Conservation (phyloP, 1,284 basidiomycete species). For the Puccinia polysora region DNA sequence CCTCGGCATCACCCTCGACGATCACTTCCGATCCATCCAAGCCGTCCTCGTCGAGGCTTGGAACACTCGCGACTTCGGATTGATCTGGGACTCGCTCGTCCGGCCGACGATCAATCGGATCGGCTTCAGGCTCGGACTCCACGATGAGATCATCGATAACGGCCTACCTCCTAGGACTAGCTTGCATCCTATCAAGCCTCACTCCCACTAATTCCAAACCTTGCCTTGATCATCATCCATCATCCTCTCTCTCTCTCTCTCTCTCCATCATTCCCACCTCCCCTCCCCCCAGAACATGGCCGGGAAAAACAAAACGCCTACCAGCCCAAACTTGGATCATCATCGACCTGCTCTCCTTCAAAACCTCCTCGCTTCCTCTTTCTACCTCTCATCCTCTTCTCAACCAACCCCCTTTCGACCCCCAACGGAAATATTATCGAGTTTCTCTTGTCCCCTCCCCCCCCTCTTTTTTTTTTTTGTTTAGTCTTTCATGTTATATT, state of each 20-base stretch:
- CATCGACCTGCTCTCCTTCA: too few relatives aligned
- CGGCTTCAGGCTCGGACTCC: slow-evolving; percentile 11
- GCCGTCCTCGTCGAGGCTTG: slow-evolving; percentile 28
- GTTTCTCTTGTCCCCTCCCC: too few relatives aligned
- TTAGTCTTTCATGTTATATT: too few relatives aligned
- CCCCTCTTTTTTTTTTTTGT: too few relatives aligned
- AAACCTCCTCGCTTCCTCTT: too few relatives aligned
- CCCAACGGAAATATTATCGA: too few relatives aligned
- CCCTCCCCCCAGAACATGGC: background rate
- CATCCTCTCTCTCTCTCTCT: background rate
- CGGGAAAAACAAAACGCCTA: too few relatives aligned
- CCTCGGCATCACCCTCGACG: background rate
- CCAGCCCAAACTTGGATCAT: too few relatives aligned
- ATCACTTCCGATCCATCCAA: background rate
- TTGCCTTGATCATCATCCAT: too few relatives aligned
- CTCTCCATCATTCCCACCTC: background rate
- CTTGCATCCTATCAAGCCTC: slow-evolving; percentile 19
- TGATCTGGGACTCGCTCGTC: slow-evolving; percentile 27
- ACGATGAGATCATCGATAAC: slow-evolving; percentile 14
- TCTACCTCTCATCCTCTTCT: too few relatives aligned
- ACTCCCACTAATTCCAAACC: background rate
- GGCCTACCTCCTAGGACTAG: slow-evolving; percentile 12
- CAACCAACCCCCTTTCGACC: too few relatives aligned
- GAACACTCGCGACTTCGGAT: slow-evolving; percentile 32
- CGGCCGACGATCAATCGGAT: slow-evolving; percentile 23